Evolutionary conservation across 805 yeast species (phyloP), one percentile per base, ranked within the genome.

Genomic region (Wickerhamiella australiensis): DNA sequence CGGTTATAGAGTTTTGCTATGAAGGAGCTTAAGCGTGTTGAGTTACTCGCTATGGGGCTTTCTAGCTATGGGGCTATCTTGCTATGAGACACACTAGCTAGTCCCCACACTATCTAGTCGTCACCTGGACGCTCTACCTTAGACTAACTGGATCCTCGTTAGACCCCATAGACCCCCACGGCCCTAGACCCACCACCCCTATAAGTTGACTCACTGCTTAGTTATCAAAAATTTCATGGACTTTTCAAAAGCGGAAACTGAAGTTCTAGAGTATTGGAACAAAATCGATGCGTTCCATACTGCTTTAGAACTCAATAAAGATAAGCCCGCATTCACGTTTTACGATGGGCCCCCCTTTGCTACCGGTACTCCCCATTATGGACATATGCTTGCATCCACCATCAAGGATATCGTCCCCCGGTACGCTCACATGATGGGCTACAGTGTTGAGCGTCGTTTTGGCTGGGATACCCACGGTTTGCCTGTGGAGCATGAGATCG

Each of bases 391-490:
- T 67, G 94, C 97, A 2, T 92, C 97, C 36, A 92, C 99, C 51
- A 85, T 88, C 61, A 92, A 90, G 63, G 99, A 92, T 70, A 85
- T 92, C 57, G 90, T 92, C 50, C 98, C 98, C 50, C 78, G 99
- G 64, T 92, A 86, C 64, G 97, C 97, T 53, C 84, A 94, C 55
- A 90, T 92, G 98, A 90, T 84, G 59, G 98, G 98, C 18, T 82
- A 78, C 67, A 85, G 82, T 60, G 98, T 92, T 40, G 96, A 85
- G 69, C 85, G 99, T 71, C 78, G 97, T 61, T 92, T 92, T 57
- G 99, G 99, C 54, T 92, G 99, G 99, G 99, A 92, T 69, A 92
- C 99, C 50, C 99, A 92, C 67, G 99, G 99, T 51, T 78, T 92
- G 56, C 99, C 99, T 46, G 86, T 92, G 52, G 99, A 92, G 72